Evolutionary conservation across 805 yeast species (phyloP).

Genomic region (Cyberlindnera meyerae): DNA sequence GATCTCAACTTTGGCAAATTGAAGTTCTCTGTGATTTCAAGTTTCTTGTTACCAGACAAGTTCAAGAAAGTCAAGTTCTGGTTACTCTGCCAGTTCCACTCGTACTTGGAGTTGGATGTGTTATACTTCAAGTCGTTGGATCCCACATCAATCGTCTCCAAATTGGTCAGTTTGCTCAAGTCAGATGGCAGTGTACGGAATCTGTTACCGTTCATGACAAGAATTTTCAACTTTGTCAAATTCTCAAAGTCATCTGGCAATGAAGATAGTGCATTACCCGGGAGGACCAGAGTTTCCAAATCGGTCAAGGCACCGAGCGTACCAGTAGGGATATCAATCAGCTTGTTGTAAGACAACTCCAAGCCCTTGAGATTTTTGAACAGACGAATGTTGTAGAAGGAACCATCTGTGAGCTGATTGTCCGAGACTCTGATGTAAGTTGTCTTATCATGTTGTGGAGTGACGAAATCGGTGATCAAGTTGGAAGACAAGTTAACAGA

Average conservation of each 20-base stretch:
- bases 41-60: conserved; percentile 86
- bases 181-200: conserved; percentile 87
- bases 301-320: conserved; percentile 50
- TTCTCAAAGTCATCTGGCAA: conserved; percentile 79
- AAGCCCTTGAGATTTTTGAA: conserved; percentile 54
- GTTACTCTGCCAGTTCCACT: conserved; percentile 97
- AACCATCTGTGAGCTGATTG: conserved; percentile 74
- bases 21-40: conserved; percentile 81
- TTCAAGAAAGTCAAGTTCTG: conserved; percentile 70
- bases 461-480: conserved; percentile 30
- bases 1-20: conserved; percentile 69
- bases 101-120: conserved; percentile 90
- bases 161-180: conserved; percentile 56
- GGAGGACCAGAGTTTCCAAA: conserved; percentile 62
- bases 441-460: conserved; percentile 37
- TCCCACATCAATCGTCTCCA: conserved; percentile 82
- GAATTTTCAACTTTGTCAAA: conserved; percentile 50
- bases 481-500: conserved; percentile 71
- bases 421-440: conserved; percentile 66
- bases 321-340: conserved; percentile 79
- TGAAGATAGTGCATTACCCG: conserved; percentile 77
- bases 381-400: conserved; percentile 61
- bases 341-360: conserved; percentile 79
- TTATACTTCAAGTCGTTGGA: conserved; percentile 87
- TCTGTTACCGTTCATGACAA: conserved; percentile 79